Evolutionary conservation across 2,329 filamentous ascomycete genomes (phyloP).

Genomic region (Epichloe coenophiala): DNA sequence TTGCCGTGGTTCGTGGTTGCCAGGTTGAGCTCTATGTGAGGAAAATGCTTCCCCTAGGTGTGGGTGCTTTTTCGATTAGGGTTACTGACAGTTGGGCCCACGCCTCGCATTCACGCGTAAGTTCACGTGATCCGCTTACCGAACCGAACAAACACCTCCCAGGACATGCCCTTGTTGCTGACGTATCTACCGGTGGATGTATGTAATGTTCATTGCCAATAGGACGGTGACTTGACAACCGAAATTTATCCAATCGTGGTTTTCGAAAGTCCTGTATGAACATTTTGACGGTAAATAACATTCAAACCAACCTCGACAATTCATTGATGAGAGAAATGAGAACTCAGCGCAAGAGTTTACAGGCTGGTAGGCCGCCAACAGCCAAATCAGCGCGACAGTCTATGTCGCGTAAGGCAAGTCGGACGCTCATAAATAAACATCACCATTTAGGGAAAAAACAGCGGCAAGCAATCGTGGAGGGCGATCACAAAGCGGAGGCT

Average conservation of each 20-base stretch:
- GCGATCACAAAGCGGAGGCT: slow-evolving; percentile 33
- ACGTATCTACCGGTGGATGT: too few species aligned
- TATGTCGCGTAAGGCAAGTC: slow-evolving; percentile 51
- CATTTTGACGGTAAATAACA: neutral
- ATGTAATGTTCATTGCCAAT: too few species aligned
- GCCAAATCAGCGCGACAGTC: slow-evolving; percentile 34
- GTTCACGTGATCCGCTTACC: too few species aligned
- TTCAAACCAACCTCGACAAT: neutral
- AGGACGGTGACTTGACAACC: too few species aligned
- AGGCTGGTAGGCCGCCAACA: slow-evolving; percentile 42
- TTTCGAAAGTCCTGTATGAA: too few species aligned
- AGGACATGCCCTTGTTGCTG: too few species aligned
- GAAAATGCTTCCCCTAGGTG: slow-evolving; percentile 4
- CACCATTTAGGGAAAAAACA: slow-evolving; percentile 52
- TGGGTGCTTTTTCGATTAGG: slow-evolving; percentile 6
- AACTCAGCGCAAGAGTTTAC: slow-evolving; percentile 28
- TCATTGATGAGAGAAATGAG: slow-evolving; percentile 21
- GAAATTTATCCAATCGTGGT: too few species aligned
- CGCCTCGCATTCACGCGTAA: too few species aligned
- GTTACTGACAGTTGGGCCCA: neutral
- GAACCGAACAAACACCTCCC: too few species aligned
- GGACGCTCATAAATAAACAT: slow-evolving; percentile 50
- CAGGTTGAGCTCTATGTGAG: neutral
- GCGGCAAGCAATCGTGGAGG: slow-evolving; percentile 38
- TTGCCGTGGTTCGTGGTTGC: neutral